Conservation (phyloP, 345 rosid species). For the Reutealis trisperma region DNA sequence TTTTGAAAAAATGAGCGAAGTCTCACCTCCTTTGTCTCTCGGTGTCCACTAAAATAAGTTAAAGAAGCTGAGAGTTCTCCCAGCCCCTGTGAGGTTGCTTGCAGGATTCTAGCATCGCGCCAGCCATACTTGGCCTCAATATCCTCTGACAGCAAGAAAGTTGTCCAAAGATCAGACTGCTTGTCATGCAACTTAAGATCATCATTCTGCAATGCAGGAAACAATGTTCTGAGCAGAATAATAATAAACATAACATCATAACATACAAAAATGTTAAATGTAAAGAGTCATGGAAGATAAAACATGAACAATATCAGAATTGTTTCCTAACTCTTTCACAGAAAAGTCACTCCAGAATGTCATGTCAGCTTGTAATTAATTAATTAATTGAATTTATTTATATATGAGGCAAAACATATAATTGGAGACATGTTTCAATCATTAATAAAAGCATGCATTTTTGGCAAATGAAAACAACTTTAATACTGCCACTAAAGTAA, state of each 20-base stretch:
- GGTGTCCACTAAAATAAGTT: constrained; percentile 54
- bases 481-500: too few relatives aligned
- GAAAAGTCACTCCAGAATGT: neutral
- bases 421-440: neutral
- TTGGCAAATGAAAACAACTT: neutral
- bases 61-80: constrained; percentile 77
- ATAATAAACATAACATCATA: neutral
- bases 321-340: neutral
- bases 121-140: constrained; percentile 49
- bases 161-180: constrained; percentile 57
- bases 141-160: constrained; percentile 47
- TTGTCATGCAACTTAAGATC: constrained; percentile 63
- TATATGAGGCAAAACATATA: neutral
- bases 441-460: neutral
- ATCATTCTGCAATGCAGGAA: constrained; percentile 60
- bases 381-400: neutral
- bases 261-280: neutral
- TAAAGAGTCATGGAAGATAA: neutral
- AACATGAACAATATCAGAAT: neutral
- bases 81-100: constrained; percentile 62
- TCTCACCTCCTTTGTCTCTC: constrained; percentile 59
- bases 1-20: constrained; percentile 7
- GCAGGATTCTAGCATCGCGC: constrained; percentile 58
- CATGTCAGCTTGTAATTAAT: neutral
- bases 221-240: constrained; percentile 31